Evolutionary conservation across 495 filamentous ascomycete species (phyloP).

Genomic region (Penicillium manginii): DNA sequence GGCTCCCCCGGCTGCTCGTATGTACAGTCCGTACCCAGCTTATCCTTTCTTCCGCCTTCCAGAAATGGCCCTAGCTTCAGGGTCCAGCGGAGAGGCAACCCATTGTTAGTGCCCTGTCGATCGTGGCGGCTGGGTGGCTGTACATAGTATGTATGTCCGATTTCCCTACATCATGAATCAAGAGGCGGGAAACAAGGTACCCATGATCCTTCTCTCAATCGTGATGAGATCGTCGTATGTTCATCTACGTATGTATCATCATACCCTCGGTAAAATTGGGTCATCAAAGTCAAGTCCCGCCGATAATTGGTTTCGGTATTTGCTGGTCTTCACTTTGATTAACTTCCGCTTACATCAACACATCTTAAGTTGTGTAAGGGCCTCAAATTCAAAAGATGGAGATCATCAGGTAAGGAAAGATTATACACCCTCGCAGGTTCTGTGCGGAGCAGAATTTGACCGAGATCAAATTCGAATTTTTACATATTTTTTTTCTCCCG

Average conservation of each 20-base stretch:
- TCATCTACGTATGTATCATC: neutral
- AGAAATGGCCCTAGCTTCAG: slow-evolving; percentile 2
- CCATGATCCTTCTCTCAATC: neutral
- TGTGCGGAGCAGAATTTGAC: neutral
- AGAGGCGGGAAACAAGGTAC: neutral
- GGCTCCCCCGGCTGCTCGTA: slow-evolving; percentile 11
- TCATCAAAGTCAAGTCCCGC: neutral
- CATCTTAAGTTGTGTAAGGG: slow-evolving; percentile 9
- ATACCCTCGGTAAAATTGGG: neutral
- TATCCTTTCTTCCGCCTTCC: neutral
- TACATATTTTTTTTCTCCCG: neutral
- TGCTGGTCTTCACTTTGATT: neutral
- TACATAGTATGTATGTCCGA: neutral
- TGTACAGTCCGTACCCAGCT: slow-evolving; percentile 4
- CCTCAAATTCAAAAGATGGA: slow-evolving; percentile 1
- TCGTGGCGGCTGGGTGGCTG: slow-evolving; percentile 16
- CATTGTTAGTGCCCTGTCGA: slow-evolving; percentile 17
- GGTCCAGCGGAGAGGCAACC: slow-evolving; percentile 2
- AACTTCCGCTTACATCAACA: neutral
- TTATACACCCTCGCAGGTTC: slow-evolving; percentile 2
- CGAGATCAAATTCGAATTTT: neutral
- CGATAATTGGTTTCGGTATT: neutral
- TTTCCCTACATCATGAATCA: neutral
- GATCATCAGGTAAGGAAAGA: slow-evolving; percentile 13
- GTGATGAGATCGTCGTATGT: neutral